Percentiles rank a stretch among this genome's conserved stretches.
phyloP scores from a whole-genome alignment of 2,329 filamentous ascomycete genomes.

The Emmonsiellopsis sp. region DNA sequence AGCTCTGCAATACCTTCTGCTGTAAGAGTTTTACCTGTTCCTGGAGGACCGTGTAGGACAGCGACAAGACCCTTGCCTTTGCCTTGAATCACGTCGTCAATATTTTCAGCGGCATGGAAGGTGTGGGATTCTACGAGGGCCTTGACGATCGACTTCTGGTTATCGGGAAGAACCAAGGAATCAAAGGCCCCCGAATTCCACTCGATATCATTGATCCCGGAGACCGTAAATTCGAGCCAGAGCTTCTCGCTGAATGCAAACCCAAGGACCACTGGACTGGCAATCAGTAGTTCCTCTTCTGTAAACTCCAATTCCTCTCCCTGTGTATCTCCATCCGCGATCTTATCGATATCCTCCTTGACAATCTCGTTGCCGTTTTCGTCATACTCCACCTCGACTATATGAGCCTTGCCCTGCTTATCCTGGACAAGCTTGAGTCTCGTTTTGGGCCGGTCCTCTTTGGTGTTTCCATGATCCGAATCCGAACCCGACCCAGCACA shows the following conservation, averaged over 20 bases:
- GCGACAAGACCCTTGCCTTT: conserved; percentile 79
- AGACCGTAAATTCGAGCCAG: conserved; percentile 82
- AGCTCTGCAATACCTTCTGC: conserved; percentile 79
- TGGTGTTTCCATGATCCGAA: conserved; percentile 29
- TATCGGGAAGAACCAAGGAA: conserved; percentile 61
- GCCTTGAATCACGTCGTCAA: conserved; percentile 73
- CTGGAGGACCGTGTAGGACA: conserved; percentile 75
- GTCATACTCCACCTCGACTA: conserved; percentile 48
- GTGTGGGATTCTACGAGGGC: conserved; percentile 78
- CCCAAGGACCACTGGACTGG: conserved; percentile 74
- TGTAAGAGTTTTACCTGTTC: conserved; percentile 81
- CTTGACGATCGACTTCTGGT: conserved; percentile 60
- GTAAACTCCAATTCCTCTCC: conserved; percentile 50
- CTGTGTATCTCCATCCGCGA: conserved; percentile 27
- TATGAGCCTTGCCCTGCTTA: conserved; percentile 41
- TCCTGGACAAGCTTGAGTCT: conserved; percentile 47
- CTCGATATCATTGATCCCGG: conserved; percentile 66
- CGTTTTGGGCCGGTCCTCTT: conserved; percentile 25
- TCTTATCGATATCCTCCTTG: conserved; percentile 48
- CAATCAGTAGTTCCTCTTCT: conserved; percentile 75
- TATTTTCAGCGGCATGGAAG: conserved; percentile 68
- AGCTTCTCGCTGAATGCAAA: conserved; percentile 83
- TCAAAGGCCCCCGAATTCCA: conserved; percentile 81
- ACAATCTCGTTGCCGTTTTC: conserved; percentile 47
- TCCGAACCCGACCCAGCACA: conserved; percentile 20